phyloP scores from a whole-genome alignment of 2,329 filamentous ascomycete species.

The Pseudohalonectria lignicola region DNA sequence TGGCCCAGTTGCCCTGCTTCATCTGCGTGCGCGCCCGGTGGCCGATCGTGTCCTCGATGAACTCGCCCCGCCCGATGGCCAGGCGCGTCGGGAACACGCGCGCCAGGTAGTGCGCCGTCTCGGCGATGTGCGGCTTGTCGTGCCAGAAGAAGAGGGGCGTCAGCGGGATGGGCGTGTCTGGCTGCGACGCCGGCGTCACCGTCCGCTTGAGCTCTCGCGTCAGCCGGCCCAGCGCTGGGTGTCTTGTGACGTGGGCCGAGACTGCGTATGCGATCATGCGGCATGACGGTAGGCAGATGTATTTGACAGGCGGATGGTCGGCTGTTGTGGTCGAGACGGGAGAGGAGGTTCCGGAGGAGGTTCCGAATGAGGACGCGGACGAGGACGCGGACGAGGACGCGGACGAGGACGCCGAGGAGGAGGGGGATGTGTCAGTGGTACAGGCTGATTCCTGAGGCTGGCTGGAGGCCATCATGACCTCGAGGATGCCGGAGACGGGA shows the following conservation, averaged over 20 bases:
- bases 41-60: slow-evolving; percentile 45
- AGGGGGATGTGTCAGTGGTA: slow-evolving; percentile 1
- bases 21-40: slow-evolving; percentile 43
- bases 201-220: slow-evolving; percentile 29
- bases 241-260: slow-evolving; percentile 31
- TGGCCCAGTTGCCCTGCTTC: slow-evolving; percentile 38
- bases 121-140: slow-evolving; percentile 43
- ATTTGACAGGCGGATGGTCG: slow-evolving; percentile 28
- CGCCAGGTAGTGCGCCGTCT: slow-evolving; percentile 34
- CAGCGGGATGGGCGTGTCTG: slow-evolving; percentile 23
- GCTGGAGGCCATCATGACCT: slow-evolving; percentile 28
- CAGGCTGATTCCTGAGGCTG: slow-evolving; percentile 6
- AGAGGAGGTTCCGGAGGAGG: neutral
- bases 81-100: slow-evolving; percentile 37
- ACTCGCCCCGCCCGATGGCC: slow-evolving; percentile 38
- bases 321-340: neutral
- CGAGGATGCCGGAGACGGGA: slow-evolving; percentile 29
- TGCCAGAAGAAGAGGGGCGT: slow-evolving; percentile 50
- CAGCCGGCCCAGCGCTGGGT: slow-evolving; percentile 26
- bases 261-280: slow-evolving; percentile 39
- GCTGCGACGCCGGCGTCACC: slow-evolving; percentile 4
- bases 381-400: neutral
- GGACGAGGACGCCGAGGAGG: neutral
- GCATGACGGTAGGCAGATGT: slow-evolving; percentile 40
- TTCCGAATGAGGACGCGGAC: neutral